Conservation (phyloP, 768 basidiomycete species). For the Lactarius hatsudake region DNA sequence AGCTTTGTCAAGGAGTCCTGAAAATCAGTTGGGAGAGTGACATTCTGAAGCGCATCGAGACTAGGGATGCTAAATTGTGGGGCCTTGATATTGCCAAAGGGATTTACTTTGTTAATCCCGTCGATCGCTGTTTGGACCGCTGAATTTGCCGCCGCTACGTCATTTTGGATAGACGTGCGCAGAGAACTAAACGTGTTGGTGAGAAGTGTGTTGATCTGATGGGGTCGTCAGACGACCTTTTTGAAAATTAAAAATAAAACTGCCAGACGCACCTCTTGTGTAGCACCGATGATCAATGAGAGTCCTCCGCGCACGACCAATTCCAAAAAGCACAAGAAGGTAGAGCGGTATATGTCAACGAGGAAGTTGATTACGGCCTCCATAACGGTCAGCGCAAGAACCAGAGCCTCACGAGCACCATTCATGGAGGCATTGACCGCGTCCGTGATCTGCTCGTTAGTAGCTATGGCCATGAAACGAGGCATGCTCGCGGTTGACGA, state of each 20-base stretch:
- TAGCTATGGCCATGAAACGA: constrained; percentile 80
- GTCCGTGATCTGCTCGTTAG: constrained; percentile 75
- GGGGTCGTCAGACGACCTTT: constrained; percentile 1
- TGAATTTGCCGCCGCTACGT: constrained; percentile 65
- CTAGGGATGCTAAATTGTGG: constrained; percentile 77
- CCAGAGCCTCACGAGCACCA: constrained; percentile 69
- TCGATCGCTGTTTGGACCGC: constrained; percentile 61
- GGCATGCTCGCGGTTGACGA: constrained; percentile 83
- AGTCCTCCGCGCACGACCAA: constrained; percentile 81
- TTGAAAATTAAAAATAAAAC: too few relatives aligned
- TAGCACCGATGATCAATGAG: constrained; percentile 74
- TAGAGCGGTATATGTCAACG: constrained; percentile 88
- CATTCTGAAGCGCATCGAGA: constrained; percentile 68
- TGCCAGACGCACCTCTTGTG: constrained; percentile 63
- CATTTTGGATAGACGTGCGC: constrained; percentile 69
- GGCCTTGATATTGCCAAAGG: constrained; percentile 62
- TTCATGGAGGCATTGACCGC: constrained; percentile 78
- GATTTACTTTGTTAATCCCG: constrained; percentile 73
- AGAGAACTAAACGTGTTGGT: constrained; percentile 55
- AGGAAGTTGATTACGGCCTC: constrained; percentile 90
- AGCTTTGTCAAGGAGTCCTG: constrained; percentile 68
- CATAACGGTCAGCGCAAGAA: constrained; percentile 76
- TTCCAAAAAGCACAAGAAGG: constrained; percentile 92
- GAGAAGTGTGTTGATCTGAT: constrained; percentile 70
- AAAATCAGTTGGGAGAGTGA: constrained; percentile 78